Conservation (phyloP, 306 rosid species). For the Ammopiptanthus mongolicus region DNA sequence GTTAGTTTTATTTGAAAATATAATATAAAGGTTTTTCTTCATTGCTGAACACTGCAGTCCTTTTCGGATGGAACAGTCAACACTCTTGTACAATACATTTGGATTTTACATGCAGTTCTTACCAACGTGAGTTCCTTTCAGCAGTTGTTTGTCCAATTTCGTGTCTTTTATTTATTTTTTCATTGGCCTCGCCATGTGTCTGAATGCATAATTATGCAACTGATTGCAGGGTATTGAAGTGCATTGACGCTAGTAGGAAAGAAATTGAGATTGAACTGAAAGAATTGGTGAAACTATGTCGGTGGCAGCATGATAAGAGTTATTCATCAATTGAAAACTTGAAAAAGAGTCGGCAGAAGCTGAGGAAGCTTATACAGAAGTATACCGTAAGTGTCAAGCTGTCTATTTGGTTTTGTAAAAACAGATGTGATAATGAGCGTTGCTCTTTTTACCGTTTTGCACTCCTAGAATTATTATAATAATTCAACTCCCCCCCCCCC, state of each 20-base stretch:
- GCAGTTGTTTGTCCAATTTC: neutral
- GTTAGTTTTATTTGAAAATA: neutral
- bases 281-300: constrained; percentile 56
- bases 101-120: constrained; percentile 86
- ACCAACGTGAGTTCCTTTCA: constrained; percentile 58
- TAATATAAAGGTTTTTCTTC: neutral
- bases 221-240: constrained; percentile 54
- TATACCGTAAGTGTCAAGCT: constrained; percentile 54
- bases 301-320: constrained; percentile 65
- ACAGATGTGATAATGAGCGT: neutral
- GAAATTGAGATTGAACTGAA: constrained; percentile 55
- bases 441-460: too few relatives aligned
- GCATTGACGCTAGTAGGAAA: constrained; percentile 47
- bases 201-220: constrained; percentile 5
- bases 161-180: neutral
- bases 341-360: constrained; percentile 66
- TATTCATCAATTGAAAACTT: constrained; percentile 49
- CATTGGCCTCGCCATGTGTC: neutral
- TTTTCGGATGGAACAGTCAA: constrained; percentile 32
- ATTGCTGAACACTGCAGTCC: constrained; percentile 40
- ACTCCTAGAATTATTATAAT: too few relatives aligned
- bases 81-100: constrained; percentile 61
- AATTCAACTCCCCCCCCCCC: too few relatives aligned
- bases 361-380: constrained; percentile 73
- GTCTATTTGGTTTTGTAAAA: neutral